A percentile compares a stretch with the other conserved stretches of the same genome.
Evolutionary conservation across 345 rosid species (phyloP).

Genomic region (Rhodamnia argentea): DNA sequence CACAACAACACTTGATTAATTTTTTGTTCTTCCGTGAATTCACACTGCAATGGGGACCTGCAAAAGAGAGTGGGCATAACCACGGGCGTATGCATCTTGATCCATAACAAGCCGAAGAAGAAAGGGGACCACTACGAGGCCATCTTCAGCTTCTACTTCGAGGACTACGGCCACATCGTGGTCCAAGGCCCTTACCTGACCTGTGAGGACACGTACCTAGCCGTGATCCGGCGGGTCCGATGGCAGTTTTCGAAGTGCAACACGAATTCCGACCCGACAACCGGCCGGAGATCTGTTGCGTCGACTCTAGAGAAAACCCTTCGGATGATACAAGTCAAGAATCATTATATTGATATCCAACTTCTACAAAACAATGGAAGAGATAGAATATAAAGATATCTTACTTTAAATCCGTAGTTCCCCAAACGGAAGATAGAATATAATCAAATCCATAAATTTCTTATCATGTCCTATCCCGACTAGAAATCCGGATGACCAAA

Average conservation of each 20-base stretch:
- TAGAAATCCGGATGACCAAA: no score
- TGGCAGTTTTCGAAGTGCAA: no score
- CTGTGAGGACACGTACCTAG: conserved; percentile 30
- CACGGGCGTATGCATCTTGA: conserved; percentile 65
- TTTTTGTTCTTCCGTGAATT: not conserved
- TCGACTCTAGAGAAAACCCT: no score
- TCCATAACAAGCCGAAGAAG: conserved; percentile 61
- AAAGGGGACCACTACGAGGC: conserved; percentile 86
- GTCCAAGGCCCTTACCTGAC: conserved; percentile 39
- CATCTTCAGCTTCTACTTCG: conserved; percentile 69
- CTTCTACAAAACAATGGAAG: no score
- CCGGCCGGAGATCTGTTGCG: no score
- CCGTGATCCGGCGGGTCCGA: conserved; percentile 33
- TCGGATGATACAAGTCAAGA: no score
- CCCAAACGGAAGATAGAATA: no score
- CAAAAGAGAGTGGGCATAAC: conserved; percentile 74
- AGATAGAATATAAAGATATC: no score
- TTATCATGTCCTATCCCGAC: no score
- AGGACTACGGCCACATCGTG: conserved; percentile 36
- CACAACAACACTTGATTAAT: not conserved
- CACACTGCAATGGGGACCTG: conserved; percentile 48
- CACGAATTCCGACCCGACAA: no score
- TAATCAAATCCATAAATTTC: no score
- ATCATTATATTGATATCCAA: not conserved
- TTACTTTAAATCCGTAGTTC: no score